Percentiles rank a stretch among this genome's conserved stretches.
Conservation (phyloP, 257 asterid genomes). For the Solanum virginianum region DNA sequence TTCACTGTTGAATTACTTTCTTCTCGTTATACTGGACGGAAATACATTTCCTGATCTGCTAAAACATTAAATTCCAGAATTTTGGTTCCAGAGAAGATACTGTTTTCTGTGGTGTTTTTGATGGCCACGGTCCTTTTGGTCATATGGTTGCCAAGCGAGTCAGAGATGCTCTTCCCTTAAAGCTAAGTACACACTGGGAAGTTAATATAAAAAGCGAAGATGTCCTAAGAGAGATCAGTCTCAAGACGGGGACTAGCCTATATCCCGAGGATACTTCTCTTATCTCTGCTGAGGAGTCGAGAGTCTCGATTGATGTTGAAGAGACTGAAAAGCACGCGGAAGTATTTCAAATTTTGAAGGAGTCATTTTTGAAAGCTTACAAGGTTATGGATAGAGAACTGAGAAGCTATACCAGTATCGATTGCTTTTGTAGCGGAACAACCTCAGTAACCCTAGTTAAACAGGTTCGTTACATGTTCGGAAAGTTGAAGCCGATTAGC, state of each 20-base stretch:
- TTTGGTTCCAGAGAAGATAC: conserved; percentile 66
- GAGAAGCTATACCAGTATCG: conserved; percentile 4
- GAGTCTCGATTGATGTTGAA: conserved; percentile 30
- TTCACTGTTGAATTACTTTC: background rate
- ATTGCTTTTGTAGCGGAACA: conserved; percentile 17
- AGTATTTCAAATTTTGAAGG: conserved; percentile 5
- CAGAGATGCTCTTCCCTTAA: conserved; percentile 61
- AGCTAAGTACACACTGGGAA: conserved; percentile 66
- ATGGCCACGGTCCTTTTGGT: conserved; percentile 78
- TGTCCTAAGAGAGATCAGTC: conserved; percentile 39
- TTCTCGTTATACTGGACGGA: background rate
- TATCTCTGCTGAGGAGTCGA: conserved; percentile 39
- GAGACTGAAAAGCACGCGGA: conserved; percentile 9
- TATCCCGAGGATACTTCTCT: conserved; percentile 37
- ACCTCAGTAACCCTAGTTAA: conserved; percentile 16
- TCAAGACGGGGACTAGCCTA: conserved; percentile 24
- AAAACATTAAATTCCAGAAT: conserved; percentile 28
- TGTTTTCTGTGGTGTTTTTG: conserved; percentile 71
- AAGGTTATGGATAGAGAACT: conserved; percentile 51
- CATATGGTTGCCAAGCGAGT: conserved; percentile 72
- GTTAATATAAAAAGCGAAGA: conserved; percentile 40
- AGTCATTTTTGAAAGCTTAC: conserved; percentile 29
- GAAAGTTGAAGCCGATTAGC: background rate
- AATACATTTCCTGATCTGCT: background rate
- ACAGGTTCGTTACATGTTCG: conserved; percentile 3